Evolutionary conservation across 1,284 basidiomycete species (phyloP).

Genomic region (Trichosporon faecale): DNA sequence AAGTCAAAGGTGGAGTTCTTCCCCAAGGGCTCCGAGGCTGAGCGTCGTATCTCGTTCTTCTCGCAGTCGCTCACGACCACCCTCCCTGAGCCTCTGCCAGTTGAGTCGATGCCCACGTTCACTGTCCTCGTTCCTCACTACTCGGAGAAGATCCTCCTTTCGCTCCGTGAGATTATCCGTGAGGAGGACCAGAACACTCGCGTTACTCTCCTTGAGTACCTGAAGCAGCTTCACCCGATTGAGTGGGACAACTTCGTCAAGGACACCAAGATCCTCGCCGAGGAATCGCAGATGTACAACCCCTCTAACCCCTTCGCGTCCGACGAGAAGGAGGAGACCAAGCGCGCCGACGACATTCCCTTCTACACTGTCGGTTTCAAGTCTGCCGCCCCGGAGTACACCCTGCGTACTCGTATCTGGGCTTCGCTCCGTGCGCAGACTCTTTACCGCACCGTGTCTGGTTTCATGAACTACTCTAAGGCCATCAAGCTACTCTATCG

Average conservation of each 20-base stretch:
- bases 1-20: slow-evolving; percentile 82
- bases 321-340: slow-evolving; percentile 78
- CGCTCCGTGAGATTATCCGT: slow-evolving; percentile 90
- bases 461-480: slow-evolving; percentile 99
- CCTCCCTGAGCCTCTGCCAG: slow-evolving; percentile 82
- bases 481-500: slow-evolving; percentile 99
- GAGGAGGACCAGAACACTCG: slow-evolving; percentile 94
- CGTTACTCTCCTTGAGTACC: slow-evolving; percentile 90
- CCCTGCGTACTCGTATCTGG: slow-evolving; percentile 97
- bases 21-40: slow-evolving; percentile 84
- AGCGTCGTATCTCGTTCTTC: slow-evolving; percentile 93
- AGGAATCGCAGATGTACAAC: slow-evolving; percentile 85
- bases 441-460: slow-evolving; percentile 95
- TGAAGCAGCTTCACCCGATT: slow-evolving; percentile 95
- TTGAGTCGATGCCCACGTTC: slow-evolving; percentile 96
- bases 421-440: slow-evolving; percentile 97
- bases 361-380: slow-evolving; percentile 99
- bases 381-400: slow-evolving; percentile 96
- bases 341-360: slow-evolving; percentile 89
- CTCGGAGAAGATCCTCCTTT: slow-evolving; percentile 91
- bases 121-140: slow-evolving; percentile 94
- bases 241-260: slow-evolving; percentile 99
- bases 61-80: slow-evolving; percentile 87
- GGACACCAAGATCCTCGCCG: slow-evolving; percentile 98
- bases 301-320: slow-evolving; percentile 63